phyloP scores from a whole-genome alignment of 257 asterid species.

The Solanum tarapatanum region DNA sequence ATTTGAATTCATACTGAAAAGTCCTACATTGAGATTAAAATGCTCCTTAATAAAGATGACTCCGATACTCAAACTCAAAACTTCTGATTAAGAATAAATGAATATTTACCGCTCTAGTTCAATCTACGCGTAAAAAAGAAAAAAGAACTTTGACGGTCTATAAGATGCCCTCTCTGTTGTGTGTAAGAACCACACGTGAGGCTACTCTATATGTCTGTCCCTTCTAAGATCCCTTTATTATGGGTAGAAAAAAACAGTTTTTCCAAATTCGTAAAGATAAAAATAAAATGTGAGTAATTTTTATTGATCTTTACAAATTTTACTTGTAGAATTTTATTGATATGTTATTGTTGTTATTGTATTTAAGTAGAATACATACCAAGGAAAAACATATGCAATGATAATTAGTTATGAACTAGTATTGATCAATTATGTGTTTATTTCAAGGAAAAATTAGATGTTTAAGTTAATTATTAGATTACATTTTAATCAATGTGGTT shows the following conservation, averaged over 20 bases:
- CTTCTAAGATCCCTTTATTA: neutral
- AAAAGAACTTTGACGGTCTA: neutral
- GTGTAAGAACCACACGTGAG: constrained; percentile 10
- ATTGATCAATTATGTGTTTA: neutral
- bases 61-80: no score
- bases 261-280: neutral
- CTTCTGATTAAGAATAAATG: rapidly evolving
- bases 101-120: rapidly evolving
- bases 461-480: neutral
- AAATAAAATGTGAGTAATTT: neutral
- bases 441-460: neutral
- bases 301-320: neutral
- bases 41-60: rapidly evolving
- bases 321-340: neutral
- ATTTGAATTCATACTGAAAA: rapidly evolving
- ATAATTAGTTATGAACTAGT: neutral
- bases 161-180: neutral
- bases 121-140: neutral
- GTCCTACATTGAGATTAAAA: rapidly evolving
- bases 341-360: neutral
- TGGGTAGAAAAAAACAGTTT: neutral
- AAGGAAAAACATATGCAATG: neutral
- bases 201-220: neutral
- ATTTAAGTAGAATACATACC: neutral
- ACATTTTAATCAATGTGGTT: neutral